A percentile compares a stretch with the other conserved stretches of the same genome.
phyloP scores from a whole-genome alignment of 306 rosid species.

The Delonix regia region DNA sequence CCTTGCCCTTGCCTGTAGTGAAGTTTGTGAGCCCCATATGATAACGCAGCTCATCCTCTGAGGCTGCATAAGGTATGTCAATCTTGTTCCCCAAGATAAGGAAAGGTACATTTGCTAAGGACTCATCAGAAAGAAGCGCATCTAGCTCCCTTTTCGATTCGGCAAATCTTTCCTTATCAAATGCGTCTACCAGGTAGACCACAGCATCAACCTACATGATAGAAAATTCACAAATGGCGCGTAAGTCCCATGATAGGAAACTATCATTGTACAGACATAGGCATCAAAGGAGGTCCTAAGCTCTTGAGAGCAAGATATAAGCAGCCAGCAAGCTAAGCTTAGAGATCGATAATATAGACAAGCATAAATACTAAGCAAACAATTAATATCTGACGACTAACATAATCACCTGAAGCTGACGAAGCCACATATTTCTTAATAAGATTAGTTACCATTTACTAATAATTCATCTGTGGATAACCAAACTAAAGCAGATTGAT shows the following conservation, averaged over 20 bases:
- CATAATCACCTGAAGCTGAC: neutral
- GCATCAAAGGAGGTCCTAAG: neutral
- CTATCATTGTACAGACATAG: neutral
- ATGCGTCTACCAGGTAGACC: slow-evolving; percentile 78
- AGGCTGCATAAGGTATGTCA: slow-evolving; percentile 77
- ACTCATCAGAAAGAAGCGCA: slow-evolving; percentile 77
- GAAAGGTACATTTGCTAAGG: slow-evolving; percentile 67
- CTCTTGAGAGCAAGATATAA: neutral
- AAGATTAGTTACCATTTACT: neutral
- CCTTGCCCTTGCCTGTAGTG: slow-evolving; percentile 84
- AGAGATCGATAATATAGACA: neutral
- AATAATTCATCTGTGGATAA: neutral
- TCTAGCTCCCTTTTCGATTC: slow-evolving; percentile 81
- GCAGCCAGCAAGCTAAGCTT: neutral
- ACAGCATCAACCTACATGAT: slow-evolving; percentile 77
- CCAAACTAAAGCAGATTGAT: neutral
- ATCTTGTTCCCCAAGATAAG: slow-evolving; percentile 86
- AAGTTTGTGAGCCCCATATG: slow-evolving; percentile 70
- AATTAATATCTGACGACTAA: no score
- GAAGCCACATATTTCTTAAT: neutral
- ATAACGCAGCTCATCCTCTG: slow-evolving; percentile 76
- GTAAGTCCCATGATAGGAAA: neutral
- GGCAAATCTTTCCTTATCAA: slow-evolving; percentile 68
- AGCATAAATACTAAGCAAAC: neutral
- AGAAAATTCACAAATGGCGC: neutral